phyloP scores from a whole-genome alignment of 768 basidiomycete genomes.

The Russula sp. region DNA sequence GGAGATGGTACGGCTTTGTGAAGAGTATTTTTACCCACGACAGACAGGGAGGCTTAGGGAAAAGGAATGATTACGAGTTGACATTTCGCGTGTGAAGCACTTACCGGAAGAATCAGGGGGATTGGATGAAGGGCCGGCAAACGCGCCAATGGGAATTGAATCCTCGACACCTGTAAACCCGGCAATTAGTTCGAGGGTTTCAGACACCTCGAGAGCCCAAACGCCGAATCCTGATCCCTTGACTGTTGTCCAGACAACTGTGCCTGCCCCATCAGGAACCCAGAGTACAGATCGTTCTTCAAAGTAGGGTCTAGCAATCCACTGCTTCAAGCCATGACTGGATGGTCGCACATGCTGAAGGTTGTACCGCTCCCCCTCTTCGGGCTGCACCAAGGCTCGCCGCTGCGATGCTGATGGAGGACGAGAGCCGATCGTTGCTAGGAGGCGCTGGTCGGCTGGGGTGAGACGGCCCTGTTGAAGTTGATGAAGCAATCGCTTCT shows the following conservation, averaged over 20 bases:
- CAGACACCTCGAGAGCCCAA: slow-evolving; percentile 21
- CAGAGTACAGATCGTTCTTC: slow-evolving; percentile 16
- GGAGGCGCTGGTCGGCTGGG: slow-evolving; percentile 34
- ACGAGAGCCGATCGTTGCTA: slow-evolving; percentile 37
- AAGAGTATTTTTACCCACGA: slow-evolving; percentile 21
- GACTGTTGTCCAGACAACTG: slow-evolving; percentile 13
- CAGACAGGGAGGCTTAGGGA: slow-evolving; percentile 18
- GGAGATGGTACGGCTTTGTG: slow-evolving; percentile 44
- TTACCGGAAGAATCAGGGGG: slow-evolving; percentile 6
- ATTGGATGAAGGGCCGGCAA: neutral
- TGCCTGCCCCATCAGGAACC: slow-evolving; percentile 15
- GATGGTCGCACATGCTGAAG: slow-evolving; percentile 25
- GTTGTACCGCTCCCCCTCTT: slow-evolving; percentile 26
- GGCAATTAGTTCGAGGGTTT: slow-evolving; percentile 16
- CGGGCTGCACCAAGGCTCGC: slow-evolving; percentile 25
- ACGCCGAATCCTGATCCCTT: slow-evolving; percentile 22
- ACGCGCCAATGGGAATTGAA: slow-evolving; percentile 6
- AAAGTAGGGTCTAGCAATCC: slow-evolving; percentile 19
- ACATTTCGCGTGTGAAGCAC: slow-evolving; percentile 14
- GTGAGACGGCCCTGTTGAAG: slow-evolving; percentile 34
- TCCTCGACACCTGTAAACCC: slow-evolving; percentile 15
- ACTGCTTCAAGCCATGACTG: slow-evolving; percentile 25
- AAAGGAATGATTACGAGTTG: slow-evolving; percentile 24
- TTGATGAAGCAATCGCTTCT: slow-evolving; percentile 39
- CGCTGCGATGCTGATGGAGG: slow-evolving; percentile 24